These are phyloP conservation scores for Sechiopsis laciniata DNA, from an alignment of 306 rosid genomes.

Conservation along the genomic window DNA sequence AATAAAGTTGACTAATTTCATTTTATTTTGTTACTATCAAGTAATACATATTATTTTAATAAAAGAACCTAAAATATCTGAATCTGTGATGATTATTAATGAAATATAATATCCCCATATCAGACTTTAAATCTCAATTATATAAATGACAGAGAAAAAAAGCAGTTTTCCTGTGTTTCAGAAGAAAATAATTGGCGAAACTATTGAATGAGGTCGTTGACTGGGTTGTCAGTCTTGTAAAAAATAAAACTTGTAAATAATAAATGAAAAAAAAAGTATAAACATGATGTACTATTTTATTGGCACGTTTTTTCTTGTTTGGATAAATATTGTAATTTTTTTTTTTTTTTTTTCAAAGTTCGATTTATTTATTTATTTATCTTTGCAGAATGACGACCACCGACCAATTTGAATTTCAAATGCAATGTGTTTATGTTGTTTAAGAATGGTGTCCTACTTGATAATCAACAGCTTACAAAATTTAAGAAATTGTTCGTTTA, in stretches of 20 bases:
- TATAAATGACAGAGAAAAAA: neutral
- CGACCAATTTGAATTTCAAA: no score
- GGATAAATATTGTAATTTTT: neutral
- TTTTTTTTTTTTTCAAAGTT: no score
- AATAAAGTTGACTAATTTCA: neutral
- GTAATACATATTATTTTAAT: neutral
- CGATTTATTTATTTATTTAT: no score
- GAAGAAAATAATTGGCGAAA: slow-evolving; percentile 9
- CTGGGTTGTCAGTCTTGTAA: neutral
- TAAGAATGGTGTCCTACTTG: no score
- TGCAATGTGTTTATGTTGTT: no score
- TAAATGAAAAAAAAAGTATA: neutral
- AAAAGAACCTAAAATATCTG: no score
- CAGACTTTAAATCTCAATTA: no score
- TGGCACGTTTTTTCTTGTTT: neutral
- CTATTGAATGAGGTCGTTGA: neutral
- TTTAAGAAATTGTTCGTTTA: no score
- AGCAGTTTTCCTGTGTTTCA: neutral
- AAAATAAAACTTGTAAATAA: neutral
- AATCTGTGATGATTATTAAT: no score
- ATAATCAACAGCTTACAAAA: no score
- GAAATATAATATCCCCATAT: no score
- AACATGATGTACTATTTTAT: neutral
- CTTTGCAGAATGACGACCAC: no score
- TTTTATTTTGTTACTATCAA: neutral